phyloP scores from a whole-genome alignment of 2,329 filamentous ascomycete species.

The Fusarium palustre region DNA sequence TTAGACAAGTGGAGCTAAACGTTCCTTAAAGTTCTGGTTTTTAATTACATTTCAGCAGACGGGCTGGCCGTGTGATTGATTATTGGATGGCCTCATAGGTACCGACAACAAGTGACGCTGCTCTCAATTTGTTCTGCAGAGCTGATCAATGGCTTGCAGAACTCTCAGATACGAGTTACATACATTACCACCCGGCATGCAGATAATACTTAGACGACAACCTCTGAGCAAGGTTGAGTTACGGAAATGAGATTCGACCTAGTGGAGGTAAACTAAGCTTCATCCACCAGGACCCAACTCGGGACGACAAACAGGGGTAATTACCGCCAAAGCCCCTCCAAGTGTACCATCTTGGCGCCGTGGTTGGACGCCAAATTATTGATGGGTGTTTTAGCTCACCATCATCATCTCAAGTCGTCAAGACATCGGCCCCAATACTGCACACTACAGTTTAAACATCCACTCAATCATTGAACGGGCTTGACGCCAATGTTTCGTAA shows the following conservation, averaged over 20 bases:
- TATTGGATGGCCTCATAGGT: constrained; percentile 27
- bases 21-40: constrained; percentile 45
- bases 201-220: neutral
- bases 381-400: constrained; percentile 21
- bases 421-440: constrained; percentile 11
- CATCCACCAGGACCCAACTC: constrained; percentile 20
- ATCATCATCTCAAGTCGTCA: constrained; percentile 4
- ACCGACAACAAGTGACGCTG: constrained; percentile 5
- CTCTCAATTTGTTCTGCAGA: constrained; percentile 9
- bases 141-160: constrained; percentile 21
- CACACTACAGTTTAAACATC: neutral
- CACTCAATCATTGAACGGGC: constrained; percentile 17
- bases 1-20: constrained; percentile 40
- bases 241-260: neutral
- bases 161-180: neutral
- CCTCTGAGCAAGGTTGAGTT: constrained; percentile 5
- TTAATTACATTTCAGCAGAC: constrained; percentile 44
- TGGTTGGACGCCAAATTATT: constrained; percentile 36
- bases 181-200: neutral
- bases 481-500: constrained; percentile 37
- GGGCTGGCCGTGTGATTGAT: constrained; percentile 39
- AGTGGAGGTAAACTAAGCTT: constrained; percentile 29
- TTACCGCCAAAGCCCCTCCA: constrained; percentile 31
- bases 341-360: constrained; percentile 33
- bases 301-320: constrained; percentile 38